Evolutionary conservation across 192 early-diverging fungal genomes (phyloP).

Genomic region (Entomortierella parvispora): DNA sequence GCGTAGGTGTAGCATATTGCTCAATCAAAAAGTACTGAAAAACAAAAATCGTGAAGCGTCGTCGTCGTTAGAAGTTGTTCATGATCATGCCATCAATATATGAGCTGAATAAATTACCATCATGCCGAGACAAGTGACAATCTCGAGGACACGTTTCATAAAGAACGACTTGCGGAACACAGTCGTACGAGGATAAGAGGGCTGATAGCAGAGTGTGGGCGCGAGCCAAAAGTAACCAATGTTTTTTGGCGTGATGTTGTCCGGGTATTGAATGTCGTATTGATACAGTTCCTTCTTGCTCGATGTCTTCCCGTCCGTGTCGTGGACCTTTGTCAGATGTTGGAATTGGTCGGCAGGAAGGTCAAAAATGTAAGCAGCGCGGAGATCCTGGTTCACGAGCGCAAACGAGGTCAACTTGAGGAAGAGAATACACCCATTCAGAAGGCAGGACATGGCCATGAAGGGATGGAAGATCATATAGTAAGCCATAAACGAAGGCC

Average conservation of each 20-base stretch:
- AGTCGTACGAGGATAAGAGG: constrained; percentile 77
- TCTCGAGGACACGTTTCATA: constrained; percentile 82
- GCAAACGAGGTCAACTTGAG: constrained; percentile 85
- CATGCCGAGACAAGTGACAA: constrained; percentile 68
- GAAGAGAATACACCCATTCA: constrained; percentile 74
- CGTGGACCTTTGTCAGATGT: constrained; percentile 35
- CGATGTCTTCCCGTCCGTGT: constrained; percentile 5
- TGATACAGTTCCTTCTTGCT: constrained; percentile 39
- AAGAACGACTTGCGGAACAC: constrained; percentile 77
- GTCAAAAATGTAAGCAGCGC: constrained; percentile 65
- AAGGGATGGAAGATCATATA: constrained; percentile 75
- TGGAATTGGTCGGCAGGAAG: constrained; percentile 33
- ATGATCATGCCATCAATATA: too few species aligned
- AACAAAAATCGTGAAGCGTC: too few species aligned
- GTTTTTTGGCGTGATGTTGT: constrained; percentile 74
- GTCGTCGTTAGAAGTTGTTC: too few species aligned
- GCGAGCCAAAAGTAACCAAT: constrained; percentile 80
- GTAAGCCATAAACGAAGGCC: constrained; percentile 73
- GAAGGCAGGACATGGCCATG: constrained; percentile 69
- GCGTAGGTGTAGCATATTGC: constrained; percentile 84
- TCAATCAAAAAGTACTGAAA: constrained; percentile 74
- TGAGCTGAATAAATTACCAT: too few species aligned
- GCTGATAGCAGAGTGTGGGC: constrained; percentile 91
- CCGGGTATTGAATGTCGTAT: constrained; percentile 75
- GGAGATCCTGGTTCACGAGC: constrained; percentile 81